Evolutionary conservation across 2,329 filamentous ascomycete species (phyloP).

Genomic region (Pseudogymnoascus verrucosus): DNA sequence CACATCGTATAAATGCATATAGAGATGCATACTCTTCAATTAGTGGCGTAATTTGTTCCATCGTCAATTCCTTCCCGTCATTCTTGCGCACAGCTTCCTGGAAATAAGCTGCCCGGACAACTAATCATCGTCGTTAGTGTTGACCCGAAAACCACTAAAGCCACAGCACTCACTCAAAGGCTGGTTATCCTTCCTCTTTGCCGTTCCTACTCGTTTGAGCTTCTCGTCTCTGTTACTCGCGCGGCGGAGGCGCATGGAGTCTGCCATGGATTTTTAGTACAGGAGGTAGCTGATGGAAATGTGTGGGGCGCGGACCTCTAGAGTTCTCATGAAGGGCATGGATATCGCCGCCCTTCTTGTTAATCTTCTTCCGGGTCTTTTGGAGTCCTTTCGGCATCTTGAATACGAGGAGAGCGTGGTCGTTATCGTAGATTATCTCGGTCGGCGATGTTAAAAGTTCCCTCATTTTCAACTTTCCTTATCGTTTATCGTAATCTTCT

Average conservation of each 20-base stretch:
- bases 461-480: conserved; percentile 7
- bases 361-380: conserved; percentile 83
- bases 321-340: conserved; percentile 80
- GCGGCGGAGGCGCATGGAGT: conserved; percentile 72
- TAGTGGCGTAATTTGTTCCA: conserved; percentile 50
- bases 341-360: conserved; percentile 66
- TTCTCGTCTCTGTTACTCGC: conserved; percentile 77
- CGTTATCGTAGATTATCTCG: neutral
- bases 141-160: neutral
- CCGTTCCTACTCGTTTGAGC: conserved; percentile 62
- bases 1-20: conserved; percentile 19
- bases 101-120: conserved; percentile 64
- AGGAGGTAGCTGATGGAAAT: neutral
- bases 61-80: conserved; percentile 40
- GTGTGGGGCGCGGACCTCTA: conserved; percentile 32
- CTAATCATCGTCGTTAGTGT: conserved; percentile 32
- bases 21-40: conserved; percentile 47
- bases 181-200: conserved; percentile 65
- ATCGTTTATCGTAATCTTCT: conserved; percentile 14
- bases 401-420: conserved; percentile 7
- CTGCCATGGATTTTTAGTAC: conserved; percentile 26
- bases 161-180: conserved; percentile 53
- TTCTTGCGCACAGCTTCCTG: conserved; percentile 54
- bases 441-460: conserved; percentile 4
- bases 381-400: conserved; percentile 69